These are phyloP conservation scores for Gossypium arboreum DNA, from an alignment of 345 rosid species.

Conservation along the genomic window DNA sequence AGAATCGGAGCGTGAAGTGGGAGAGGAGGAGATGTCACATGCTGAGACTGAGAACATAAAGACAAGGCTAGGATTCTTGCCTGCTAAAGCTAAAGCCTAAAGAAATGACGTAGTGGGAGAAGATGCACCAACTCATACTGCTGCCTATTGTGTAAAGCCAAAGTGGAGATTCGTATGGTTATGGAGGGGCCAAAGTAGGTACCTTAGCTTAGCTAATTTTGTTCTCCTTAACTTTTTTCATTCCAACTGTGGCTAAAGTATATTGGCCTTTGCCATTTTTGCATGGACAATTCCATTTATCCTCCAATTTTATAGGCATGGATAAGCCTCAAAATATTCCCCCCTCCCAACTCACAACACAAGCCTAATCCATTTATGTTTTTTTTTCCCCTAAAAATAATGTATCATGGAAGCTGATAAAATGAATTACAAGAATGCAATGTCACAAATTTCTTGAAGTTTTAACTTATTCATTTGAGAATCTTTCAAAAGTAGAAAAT, in stretches of 20 bases:
- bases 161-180: neutral
- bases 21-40: neutral
- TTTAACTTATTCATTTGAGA: neutral
- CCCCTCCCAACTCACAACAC: neutral
- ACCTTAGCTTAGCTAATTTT: neutral
- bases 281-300: neutral
- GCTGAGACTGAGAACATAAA: neutral
- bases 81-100: neutral
- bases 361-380: neutral
- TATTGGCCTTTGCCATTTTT: conserved; percentile 1
- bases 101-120: conserved; percentile 6
- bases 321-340: conserved; percentile 11
- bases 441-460: neutral
- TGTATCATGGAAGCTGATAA: neutral
- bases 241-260: neutral
- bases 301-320: conserved; percentile 2
- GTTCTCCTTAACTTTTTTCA: neutral
- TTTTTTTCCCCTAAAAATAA: neutral
- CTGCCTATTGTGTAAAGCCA: neutral
- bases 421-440: neutral
- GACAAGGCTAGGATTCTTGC: neutral
- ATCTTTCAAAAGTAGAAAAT: neutral
- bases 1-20: no score
- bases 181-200: neutral
- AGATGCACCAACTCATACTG: neutral